These are phyloP conservation scores for Globisporangium cylindrosporum DNA, from an alignment of 352 stramenopile species.

Conservation along the genomic window DNA sequence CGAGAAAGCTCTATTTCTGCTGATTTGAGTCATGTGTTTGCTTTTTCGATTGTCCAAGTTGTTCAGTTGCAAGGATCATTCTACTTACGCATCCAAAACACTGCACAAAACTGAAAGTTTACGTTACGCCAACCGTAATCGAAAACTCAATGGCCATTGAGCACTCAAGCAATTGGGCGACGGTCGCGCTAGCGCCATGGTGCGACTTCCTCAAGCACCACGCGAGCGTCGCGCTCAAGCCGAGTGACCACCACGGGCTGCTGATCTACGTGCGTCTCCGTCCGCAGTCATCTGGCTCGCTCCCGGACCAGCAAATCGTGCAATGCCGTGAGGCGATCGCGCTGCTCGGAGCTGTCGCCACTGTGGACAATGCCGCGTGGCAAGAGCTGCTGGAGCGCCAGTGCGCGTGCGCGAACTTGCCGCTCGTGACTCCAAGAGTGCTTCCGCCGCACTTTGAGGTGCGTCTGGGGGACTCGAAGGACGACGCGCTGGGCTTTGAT, in stretches of 20 bases:
- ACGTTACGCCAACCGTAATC: too few relatives aligned
- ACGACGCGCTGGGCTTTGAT: constrained; percentile 8
- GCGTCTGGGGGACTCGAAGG: constrained; percentile 10
- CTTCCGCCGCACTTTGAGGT: constrained; percentile 6
- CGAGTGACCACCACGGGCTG: neutral
- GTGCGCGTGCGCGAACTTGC: constrained; percentile 12
- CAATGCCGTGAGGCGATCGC: constrained; percentile 10
- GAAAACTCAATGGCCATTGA: neutral
- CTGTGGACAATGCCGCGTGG: constrained; percentile 11
- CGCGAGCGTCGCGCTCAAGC: neutral
- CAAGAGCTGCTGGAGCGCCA: constrained; percentile 12
- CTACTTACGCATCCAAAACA: too few relatives aligned
- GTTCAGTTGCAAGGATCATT: too few relatives aligned
- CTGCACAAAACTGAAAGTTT: too few relatives aligned
- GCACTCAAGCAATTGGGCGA: neutral
- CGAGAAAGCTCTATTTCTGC: too few relatives aligned
- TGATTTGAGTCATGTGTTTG: too few relatives aligned
- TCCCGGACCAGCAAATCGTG: neutral
- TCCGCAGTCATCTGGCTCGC: neutral
- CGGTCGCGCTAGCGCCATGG: constrained; percentile 8
- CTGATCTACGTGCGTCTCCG: constrained; percentile 11
- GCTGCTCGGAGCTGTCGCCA: constrained; percentile 10
- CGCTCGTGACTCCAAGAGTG: neutral
- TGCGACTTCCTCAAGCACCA: constrained; percentile 13
- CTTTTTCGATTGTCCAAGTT: too few relatives aligned